Percentiles rank a stretch among this genome's conserved stretches.
Conservation (phyloP, 306 rosid genomes). For the Prunus fruticosa region DNA sequence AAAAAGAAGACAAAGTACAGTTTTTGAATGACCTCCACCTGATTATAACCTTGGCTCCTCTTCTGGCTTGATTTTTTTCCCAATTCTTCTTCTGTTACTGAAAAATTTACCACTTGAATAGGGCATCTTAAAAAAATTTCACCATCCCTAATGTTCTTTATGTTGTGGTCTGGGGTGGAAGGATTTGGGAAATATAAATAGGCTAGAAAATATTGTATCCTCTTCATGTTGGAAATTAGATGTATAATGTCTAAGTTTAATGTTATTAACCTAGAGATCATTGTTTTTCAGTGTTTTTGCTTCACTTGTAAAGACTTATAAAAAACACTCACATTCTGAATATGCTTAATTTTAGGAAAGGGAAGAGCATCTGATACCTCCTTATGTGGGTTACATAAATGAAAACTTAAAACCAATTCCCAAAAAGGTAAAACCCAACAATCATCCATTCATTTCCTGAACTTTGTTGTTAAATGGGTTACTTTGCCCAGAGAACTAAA, state of each 20-base stretch:
- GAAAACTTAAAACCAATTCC: slow-evolving; percentile 81
- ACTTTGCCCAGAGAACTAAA: neutral
- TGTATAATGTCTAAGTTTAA: neutral
- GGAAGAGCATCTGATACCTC: slow-evolving; percentile 90
- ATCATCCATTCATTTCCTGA: neutral
- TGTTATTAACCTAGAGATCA: neutral
- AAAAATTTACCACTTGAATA: neutral
- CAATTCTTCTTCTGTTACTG: neutral
- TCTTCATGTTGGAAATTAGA: neutral
- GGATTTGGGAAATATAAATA: too few species aligned
- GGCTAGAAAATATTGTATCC: neutral
- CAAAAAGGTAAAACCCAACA: slow-evolving; percentile 51
- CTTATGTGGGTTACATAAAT: slow-evolving; percentile 70
- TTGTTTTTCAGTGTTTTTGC: neutral
- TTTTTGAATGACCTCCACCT: neutral
- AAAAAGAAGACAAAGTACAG: too few species aligned
- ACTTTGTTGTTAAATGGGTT: neutral
- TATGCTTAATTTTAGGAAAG: slow-evolving; percentile 49
- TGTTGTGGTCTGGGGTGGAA: neutral
- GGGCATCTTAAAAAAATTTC: too few species aligned
- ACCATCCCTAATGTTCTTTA: neutral
- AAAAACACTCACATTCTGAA: neutral
- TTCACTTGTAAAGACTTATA: neutral
- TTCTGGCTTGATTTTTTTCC: neutral
- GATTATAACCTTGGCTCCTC: neutral